Evolutionary conservation across 2,329 filamentous ascomycete species (phyloP).

Genomic region (Monosporascus sp.): DNA sequence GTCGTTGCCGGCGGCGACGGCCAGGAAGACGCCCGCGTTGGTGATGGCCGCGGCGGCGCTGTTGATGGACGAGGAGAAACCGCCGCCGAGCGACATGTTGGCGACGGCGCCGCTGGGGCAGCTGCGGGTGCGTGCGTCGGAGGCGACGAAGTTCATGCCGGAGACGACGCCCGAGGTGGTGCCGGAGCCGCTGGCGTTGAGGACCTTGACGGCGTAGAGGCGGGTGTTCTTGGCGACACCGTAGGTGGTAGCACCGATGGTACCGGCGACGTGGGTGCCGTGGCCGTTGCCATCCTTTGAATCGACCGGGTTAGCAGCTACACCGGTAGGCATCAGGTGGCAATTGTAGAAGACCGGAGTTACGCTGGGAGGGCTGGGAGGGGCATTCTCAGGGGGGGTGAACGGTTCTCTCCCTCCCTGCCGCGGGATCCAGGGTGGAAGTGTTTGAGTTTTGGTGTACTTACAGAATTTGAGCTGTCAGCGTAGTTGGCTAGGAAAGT

Average conservation of each 20-base stretch:
- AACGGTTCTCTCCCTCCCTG: too few relatives aligned
- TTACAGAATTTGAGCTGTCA: constrained; percentile 26
- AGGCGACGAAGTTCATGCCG: constrained; percentile 36
- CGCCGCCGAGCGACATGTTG: constrained; percentile 51
- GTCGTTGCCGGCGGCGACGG: constrained; percentile 52
- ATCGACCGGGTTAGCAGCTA: background rate
- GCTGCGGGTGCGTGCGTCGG: constrained; percentile 37
- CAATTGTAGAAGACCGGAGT: too few relatives aligned
- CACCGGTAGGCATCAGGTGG: too few relatives aligned
- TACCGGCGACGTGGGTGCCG: constrained; percentile 44
- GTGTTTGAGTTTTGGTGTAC: background rate
- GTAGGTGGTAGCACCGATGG: constrained; percentile 36
- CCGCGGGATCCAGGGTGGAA: background rate
- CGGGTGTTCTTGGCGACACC: constrained; percentile 40
- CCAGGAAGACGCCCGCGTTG: constrained; percentile 42
- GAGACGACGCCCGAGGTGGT: constrained; percentile 26
- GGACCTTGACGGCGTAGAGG: constrained; percentile 43
- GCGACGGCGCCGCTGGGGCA: constrained; percentile 42
- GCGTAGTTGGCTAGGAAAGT: constrained; percentile 26
- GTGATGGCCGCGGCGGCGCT: constrained; percentile 42
- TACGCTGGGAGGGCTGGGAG: too few relatives aligned
- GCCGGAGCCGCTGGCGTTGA: constrained; percentile 26
- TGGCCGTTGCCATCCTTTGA: constrained; percentile 33
- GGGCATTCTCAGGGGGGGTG: too few relatives aligned
- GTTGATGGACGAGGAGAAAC: constrained; percentile 43